Evolutionary conservation across 2,329 filamentous ascomycete genomes (phyloP), one percentile per base, ranked within the genome.

Genomic region (Fonsecaea erecta): DNA sequence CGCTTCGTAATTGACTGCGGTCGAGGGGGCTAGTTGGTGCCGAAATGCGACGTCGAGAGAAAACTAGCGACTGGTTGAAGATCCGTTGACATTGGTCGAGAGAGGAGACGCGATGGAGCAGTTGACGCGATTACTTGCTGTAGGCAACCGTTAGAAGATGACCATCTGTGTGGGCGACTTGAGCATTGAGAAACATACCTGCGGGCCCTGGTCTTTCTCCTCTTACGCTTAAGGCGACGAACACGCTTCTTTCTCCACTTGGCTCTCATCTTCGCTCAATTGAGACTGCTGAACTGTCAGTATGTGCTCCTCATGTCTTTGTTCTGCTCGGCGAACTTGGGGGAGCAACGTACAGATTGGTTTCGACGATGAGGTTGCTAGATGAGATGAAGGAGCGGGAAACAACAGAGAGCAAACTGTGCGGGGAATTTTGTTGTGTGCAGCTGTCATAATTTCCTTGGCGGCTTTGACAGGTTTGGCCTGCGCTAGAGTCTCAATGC

Each of bases 191-290:
- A n/a, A n/a, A 83, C 93, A 88, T 87, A 98, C 95, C 89, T 93
- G 86, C 95, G 86, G 78, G 94, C 95, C 82, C 95, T 89, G 85
- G 95, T 97, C 94, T 99, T 99, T 93, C 95, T 96, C 86, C 95
- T 93, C 93, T 99, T 99, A 82, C 93, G 90, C 91, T 98, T 98
- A 83, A 99, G 92, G 84, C 95, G 90, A 79, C 95, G 88, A 85
- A 97, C 93, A 83, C 95, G 89, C 94, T 99, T 99, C 91, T 99
- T 99, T 88, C 94, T 95, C 95, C 95, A 98, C 88, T 98, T 98
- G 81, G 93, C 93, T 95, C 94, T 90, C 88, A 90, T 89, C 68
- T 70, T 70, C 63, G 61, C 28, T 66, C 64, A 65, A 66, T 46
- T 60, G 55, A 28, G 64, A 66, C 66, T 68, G 28, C 11, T n/a